Conservation (phyloP, 2,329 filamentous ascomycete species). For the Nigrospora sphaerica region DNA sequence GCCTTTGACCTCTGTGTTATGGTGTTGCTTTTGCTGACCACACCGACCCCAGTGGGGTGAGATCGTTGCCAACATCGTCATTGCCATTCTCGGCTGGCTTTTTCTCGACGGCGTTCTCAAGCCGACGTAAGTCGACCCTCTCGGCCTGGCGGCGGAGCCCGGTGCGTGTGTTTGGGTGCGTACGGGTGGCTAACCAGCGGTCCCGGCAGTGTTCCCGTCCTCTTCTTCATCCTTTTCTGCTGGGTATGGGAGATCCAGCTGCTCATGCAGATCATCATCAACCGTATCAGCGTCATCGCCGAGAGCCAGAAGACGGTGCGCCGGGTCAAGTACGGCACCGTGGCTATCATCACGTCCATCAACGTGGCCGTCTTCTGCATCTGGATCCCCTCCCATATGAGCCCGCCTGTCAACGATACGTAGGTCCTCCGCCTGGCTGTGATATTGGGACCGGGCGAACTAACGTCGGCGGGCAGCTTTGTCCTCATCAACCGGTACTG, state of each 20-base stretch:
- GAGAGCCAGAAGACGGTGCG: constrained; percentile 27
- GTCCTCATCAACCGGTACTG: constrained; percentile 40
- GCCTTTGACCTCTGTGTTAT: too few relatives aligned
- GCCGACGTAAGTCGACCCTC: constrained; percentile 15
- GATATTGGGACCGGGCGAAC: not conserved
- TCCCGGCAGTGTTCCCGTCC: constrained; percentile 10
- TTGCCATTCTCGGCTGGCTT: constrained; percentile 31
- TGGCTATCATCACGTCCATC: constrained; percentile 36
- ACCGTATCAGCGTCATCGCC: constrained; percentile 41
- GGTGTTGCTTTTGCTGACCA: too few relatives aligned
- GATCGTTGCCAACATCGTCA: constrained; percentile 27
- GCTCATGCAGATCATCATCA: constrained; percentile 47
- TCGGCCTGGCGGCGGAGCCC: constrained; percentile 4
- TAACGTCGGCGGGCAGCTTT: constrained; percentile 8
- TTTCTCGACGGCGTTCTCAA: constrained; percentile 27
- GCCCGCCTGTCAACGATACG: constrained; percentile 28
- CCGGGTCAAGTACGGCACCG: constrained; percentile 38
- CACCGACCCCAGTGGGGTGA: constrained; percentile 27
- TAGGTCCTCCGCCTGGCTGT: constrained; percentile 11
- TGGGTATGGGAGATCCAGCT: constrained; percentile 42
- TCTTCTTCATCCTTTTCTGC: constrained; percentile 28
- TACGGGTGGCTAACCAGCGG: too few relatives aligned
- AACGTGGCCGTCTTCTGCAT: constrained; percentile 47
- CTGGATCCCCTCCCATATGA: constrained; percentile 41
- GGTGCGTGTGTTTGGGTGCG: too few relatives aligned